Conservation (phyloP, 2,329 filamentous ascomycete species). For the Alternaria tenuissima region DNA sequence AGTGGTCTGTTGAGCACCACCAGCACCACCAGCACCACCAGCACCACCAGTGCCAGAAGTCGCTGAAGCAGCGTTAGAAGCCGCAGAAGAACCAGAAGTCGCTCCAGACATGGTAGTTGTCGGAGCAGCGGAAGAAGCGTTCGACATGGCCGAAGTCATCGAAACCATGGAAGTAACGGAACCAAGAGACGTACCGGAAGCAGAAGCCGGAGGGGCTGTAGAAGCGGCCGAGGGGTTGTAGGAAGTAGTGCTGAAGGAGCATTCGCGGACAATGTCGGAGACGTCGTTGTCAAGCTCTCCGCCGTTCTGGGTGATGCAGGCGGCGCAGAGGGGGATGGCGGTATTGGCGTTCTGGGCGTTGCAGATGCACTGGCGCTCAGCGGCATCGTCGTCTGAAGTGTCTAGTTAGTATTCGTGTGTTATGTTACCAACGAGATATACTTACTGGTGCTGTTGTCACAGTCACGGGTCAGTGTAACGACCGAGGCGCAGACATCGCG, state of each 20-base stretch:
- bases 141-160: neutral
- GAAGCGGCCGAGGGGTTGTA: slow-evolving; percentile 1
- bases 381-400: neutral
- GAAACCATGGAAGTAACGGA: neutral
- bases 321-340: slow-evolving; percentile 2
- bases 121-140: neutral
- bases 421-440: fast-evolving
- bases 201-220: slow-evolving; percentile 1
- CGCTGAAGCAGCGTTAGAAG: slow-evolving; percentile 5
- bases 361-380: slow-evolving; percentile 13
- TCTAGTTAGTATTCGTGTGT: neutral
- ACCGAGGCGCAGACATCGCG: neutral
- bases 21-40: neutral
- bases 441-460: slow-evolving; percentile 10
- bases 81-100: neutral
- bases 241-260: neutral
- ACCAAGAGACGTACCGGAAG: slow-evolving; percentile 2
- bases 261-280: slow-evolving; percentile 4
- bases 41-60: neutral
- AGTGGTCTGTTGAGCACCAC: neutral
- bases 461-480: neutral
- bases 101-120: neutral
- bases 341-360: slow-evolving; percentile 8
- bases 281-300: slow-evolving; percentile 10
- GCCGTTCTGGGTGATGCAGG: slow-evolving; percentile 7